These are phyloP conservation scores for Graphilbum fragrans DNA, from an alignment of 2,329 filamentous ascomycete genomes.

Conservation along the genomic window DNA sequence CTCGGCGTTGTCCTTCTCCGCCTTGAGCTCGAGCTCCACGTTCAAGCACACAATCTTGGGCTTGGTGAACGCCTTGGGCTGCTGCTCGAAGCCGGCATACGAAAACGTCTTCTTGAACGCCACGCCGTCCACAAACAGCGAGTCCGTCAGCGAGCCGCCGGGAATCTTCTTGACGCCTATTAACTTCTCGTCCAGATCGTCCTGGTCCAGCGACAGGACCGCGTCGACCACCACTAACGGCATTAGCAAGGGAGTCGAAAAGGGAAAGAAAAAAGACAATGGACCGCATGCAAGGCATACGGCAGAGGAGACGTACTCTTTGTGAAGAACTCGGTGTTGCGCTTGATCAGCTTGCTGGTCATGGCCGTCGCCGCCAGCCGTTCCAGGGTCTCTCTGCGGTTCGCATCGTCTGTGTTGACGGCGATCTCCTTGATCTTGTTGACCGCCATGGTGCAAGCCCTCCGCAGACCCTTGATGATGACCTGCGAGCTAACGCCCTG, in stretches of 20 bases:
- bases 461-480: slow-evolving; percentile 91
- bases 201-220: slow-evolving; percentile 87
- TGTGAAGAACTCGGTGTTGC: slow-evolving; percentile 93
- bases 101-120: slow-evolving; percentile 99
- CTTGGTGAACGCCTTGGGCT: slow-evolving; percentile 88
- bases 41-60: slow-evolving; percentile 97
- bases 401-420: slow-evolving; percentile 69
- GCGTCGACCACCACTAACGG: slow-evolving; percentile 81
- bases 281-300: too few relatives aligned
- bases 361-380: slow-evolving; percentile 93
- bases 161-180: slow-evolving; percentile 98
- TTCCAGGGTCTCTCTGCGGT: slow-evolving; percentile 73
- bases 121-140: slow-evolving; percentile 92
- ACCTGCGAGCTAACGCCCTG: slow-evolving; percentile 94
- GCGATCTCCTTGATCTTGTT: slow-evolving; percentile 99
- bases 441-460: slow-evolving; percentile 78
- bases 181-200: slow-evolving; percentile 93
- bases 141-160: slow-evolving; percentile 90
- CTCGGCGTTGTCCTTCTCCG: slow-evolving; percentile 98
- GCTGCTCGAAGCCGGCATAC: slow-evolving; percentile 97
- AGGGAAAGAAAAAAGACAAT: background rate
- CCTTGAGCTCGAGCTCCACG: slow-evolving; percentile 96
- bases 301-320: slow-evolving; percentile 54
- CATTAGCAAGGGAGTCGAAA: background rate
- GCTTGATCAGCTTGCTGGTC: slow-evolving; percentile 98